These are phyloP conservation scores for Cladophialophora yegresii DNA, from an alignment of 2,329 filamentous ascomycete species.

Conservation along the genomic window DNA sequence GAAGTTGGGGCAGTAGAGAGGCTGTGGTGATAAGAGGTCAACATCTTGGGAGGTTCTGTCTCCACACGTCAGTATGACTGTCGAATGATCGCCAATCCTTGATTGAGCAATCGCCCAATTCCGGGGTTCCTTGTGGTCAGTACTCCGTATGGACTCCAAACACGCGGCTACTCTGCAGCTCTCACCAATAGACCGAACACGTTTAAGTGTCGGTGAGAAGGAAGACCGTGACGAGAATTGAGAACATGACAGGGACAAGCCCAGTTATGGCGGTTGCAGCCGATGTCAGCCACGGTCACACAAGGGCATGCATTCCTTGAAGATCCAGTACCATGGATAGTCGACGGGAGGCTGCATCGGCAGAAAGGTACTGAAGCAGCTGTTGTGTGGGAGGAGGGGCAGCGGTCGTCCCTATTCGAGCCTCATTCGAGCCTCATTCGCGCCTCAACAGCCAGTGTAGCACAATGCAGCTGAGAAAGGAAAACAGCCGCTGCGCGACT, in stretches of 20 bases:
- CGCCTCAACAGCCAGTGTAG: not conserved
- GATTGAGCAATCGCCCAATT: not conserved
- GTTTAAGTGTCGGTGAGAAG: not conserved
- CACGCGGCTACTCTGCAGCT: not conserved
- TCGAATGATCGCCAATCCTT: not conserved
- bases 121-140: not conserved
- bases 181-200: not conserved
- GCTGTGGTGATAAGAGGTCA: not conserved
- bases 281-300: not conserved
- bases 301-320: not conserved
- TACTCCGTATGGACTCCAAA: not conserved
- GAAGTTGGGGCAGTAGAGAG: not conserved
- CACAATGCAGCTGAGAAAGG: not conserved
- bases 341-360: constrained; percentile 2
- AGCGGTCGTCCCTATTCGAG: not conserved
- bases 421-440: not conserved
- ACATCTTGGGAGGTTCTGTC: not conserved
- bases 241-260: not conserved
- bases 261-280: not conserved
- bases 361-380: not conserved
- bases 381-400: not conserved
- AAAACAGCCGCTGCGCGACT: not conserved
- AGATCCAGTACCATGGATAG: constrained; percentile 14
- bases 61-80: not conserved
- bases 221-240: not conserved